A percentile compares a stretch with the other conserved stretches of the same genome.
Conservation (phyloP, 163 green algal genomes). For the Scenedesmus sp. region DNA sequence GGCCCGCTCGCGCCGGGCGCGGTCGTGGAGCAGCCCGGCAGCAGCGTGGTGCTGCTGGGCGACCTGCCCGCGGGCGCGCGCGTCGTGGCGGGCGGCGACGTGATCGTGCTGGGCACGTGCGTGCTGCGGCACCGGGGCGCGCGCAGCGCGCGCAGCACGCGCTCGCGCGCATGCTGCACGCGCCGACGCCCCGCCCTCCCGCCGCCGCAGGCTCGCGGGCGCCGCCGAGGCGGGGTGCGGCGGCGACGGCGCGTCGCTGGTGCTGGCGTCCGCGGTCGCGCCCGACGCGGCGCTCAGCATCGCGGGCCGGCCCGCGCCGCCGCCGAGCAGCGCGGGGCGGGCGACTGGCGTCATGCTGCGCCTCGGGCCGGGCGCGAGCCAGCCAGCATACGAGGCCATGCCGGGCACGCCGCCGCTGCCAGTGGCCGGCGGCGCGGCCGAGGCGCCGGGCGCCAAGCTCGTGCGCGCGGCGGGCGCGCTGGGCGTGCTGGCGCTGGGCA, state of each 20-base stretch:
- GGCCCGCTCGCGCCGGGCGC: background rate
- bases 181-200: background rate
- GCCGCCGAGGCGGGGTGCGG: constrained; percentile 9
- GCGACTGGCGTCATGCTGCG: constrained; percentile 13
- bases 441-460: background rate
- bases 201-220: constrained; percentile 16
- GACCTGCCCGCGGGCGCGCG: constrained; percentile 25
- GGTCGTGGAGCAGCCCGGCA: background rate
- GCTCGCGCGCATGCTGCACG: background rate
- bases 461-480: background rate
- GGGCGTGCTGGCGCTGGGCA: constrained; percentile 12
- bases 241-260: background rate
- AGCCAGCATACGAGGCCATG: background rate
- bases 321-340: background rate
- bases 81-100: constrained; percentile 11
- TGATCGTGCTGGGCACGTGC: constrained; percentile 35
- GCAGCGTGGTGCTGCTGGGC: constrained; percentile 41
- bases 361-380: background rate
- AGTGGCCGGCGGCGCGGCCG: background rate
- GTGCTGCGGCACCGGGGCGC: background rate
- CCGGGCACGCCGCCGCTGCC: constrained; percentile 7
- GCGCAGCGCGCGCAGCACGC: background rate
- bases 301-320: background rate
- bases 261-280: background rate
- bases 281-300: background rate